Percentiles rank a stretch among this genome's conserved stretches.
Evolutionary conservation across 2,329 filamentous ascomycete genomes (phyloP).

Genomic region (Venturia effusa): DNA sequence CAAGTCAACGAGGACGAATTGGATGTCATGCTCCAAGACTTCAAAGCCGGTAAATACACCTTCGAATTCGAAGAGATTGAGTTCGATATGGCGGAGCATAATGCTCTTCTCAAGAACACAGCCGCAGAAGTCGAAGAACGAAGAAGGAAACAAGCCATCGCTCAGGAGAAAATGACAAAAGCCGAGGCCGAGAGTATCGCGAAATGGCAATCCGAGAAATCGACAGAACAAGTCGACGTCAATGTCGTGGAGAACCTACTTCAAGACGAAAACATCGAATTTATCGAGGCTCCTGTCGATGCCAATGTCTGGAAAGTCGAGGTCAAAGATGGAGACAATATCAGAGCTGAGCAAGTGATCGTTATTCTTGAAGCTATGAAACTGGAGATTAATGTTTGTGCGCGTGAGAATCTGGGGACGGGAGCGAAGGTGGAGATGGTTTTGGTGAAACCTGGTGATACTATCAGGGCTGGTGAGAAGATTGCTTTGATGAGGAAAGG

Average conservation of each 20-base stretch:
- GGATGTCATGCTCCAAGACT: constrained; percentile 19
- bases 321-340: constrained; percentile 29
- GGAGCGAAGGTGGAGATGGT: constrained; percentile 28
- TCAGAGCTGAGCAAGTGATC: constrained; percentile 33
- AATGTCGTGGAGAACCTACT: constrained; percentile 6
- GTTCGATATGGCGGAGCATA: constrained; percentile 23
- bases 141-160: constrained; percentile 1
- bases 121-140: constrained; percentile 15
- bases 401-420: constrained; percentile 18
- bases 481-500: not conserved
- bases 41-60: constrained; percentile 22
- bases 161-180: constrained; percentile 14
- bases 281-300: constrained; percentile 33
- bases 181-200: constrained; percentile 21
- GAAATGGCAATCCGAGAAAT: constrained; percentile 21
- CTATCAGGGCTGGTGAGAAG: constrained; percentile 22
- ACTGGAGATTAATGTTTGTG: constrained; percentile 40
- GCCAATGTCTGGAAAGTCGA: constrained; percentile 46
- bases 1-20: constrained; percentile 26
- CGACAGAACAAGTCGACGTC: constrained; percentile 13
- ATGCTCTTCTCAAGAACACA: constrained; percentile 16
- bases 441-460: constrained; percentile 28
- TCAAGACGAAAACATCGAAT: constrained; percentile 19
- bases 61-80: constrained; percentile 20
- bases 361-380: constrained; percentile 47